These are phyloP conservation scores for Xerocomellus chrysenteron DNA, from an alignment of 768 basidiomycete genomes.

Conservation along the genomic window DNA sequence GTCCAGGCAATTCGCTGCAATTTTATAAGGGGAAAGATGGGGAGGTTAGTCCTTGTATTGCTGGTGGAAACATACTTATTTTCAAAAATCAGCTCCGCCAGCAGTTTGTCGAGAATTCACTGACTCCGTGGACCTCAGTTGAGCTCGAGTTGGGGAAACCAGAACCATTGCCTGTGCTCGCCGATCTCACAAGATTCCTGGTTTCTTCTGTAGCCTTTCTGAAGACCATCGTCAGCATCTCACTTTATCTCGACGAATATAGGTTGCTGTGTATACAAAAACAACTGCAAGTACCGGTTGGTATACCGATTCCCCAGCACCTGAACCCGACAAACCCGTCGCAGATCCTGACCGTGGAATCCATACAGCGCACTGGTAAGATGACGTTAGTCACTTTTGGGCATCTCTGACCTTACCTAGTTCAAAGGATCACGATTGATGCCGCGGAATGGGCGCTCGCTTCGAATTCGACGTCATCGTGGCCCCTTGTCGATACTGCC, in stretches of 20 bases:
- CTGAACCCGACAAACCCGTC: neutral
- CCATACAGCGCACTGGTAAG: slow-evolving; percentile 9
- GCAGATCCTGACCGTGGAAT: neutral
- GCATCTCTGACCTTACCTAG: slow-evolving; percentile 2
- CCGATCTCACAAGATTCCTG: slow-evolving; percentile 10
- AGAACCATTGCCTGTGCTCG: slow-evolving; percentile 5
- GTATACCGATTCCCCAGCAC: neutral
- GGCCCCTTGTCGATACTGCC: neutral
- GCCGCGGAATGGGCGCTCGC: neutral
- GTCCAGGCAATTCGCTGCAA: slow-evolving; percentile 13
- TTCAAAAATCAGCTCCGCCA: slow-evolving; percentile 6
- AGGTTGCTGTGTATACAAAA: slow-evolving; percentile 2
- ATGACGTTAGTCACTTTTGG: neutral
- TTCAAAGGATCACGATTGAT: slow-evolving; percentile 4
- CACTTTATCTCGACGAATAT: neutral
- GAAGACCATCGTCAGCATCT: neutral
- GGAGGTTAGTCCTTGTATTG: neutral
- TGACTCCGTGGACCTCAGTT: slow-evolving; percentile 2
- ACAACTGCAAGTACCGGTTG: neutral
- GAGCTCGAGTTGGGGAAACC: slow-evolving; percentile 7
- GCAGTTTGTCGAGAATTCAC: neutral
- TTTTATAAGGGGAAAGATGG: slow-evolving; percentile 8
- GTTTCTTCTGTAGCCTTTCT: slow-evolving; percentile 14
- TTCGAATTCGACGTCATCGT: neutral
- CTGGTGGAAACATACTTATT: neutral